Conservation (phyloP, 108 stramenopile genomes). For the Skeletonema marinoi region DNA sequence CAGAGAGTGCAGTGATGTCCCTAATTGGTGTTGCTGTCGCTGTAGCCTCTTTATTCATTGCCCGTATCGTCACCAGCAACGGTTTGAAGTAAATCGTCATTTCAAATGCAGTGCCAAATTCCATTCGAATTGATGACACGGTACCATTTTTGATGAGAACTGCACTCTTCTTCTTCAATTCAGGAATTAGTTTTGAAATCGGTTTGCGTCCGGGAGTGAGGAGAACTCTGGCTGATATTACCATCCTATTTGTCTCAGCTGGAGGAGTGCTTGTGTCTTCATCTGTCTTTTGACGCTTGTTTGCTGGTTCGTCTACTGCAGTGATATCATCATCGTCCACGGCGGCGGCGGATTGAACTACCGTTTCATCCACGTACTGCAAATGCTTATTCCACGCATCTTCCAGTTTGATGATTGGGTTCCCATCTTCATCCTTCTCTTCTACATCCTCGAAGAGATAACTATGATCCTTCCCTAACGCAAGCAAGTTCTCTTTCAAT, state of each 20-base stretch:
- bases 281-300: constrained; percentile 27
- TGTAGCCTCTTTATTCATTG: constrained; percentile 17
- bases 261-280: background rate
- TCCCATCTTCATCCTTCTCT: constrained; percentile 14
- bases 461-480: constrained; percentile 24
- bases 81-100: constrained; percentile 81
- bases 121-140: constrained; percentile 55
- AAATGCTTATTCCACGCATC: constrained; percentile 82
- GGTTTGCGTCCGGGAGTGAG: constrained; percentile 58
- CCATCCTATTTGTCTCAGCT: constrained; percentile 1
- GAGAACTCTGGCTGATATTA: constrained; percentile 56
- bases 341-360: constrained; percentile 6
- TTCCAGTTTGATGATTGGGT: constrained; percentile 52
- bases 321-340: constrained; percentile 9
- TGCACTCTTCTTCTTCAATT: constrained; percentile 67
- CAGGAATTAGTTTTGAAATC: constrained; percentile 65
- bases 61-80: constrained; percentile 69
- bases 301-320: constrained; percentile 14
- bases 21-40: background rate
- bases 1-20: background rate
- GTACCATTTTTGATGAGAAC: constrained; percentile 41
- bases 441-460: constrained; percentile 30
- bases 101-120: constrained; percentile 75
- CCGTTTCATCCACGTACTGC: constrained; percentile 31
- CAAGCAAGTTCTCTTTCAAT: constrained; percentile 12